Percentiles rank a stretch among this genome's conserved stretches.
Evolutionary conservation across 768 basidiomycete species (phyloP).

Genomic region (Tephrocybe sp.): DNA sequence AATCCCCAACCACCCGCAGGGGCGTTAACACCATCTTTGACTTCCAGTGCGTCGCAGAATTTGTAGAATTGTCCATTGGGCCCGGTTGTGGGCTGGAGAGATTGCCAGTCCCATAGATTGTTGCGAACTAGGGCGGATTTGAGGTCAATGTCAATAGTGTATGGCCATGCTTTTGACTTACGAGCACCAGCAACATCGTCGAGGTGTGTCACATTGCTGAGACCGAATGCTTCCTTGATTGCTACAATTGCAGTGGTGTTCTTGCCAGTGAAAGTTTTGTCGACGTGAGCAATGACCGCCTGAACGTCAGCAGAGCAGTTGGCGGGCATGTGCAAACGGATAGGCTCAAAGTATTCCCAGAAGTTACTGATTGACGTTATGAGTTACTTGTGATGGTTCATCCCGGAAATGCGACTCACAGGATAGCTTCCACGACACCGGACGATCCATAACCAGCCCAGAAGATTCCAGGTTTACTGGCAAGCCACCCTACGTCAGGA

Average conservation of each 20-base stretch:
- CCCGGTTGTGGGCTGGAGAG: conserved; percentile 50
- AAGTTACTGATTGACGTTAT: conserved; percentile 36
- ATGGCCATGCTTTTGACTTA: conserved; percentile 26
- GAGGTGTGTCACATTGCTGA: conserved; percentile 54
- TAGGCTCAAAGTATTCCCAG: conserved; percentile 75
- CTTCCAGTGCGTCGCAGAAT: conserved; percentile 71
- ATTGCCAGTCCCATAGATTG: conserved; percentile 71
- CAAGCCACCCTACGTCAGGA: not conserved
- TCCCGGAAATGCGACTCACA: conserved; percentile 27
- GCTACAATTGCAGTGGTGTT: conserved; percentile 46
- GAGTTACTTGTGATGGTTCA: not conserved
- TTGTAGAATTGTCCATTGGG: conserved; percentile 47
- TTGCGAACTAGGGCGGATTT: conserved; percentile 43
- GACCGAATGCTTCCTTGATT: conserved; percentile 60
- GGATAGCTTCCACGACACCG: conserved; percentile 63
- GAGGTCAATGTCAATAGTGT: not conserved
- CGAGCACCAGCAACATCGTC: conserved; percentile 68
- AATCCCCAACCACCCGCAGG: conserved; percentile 60
- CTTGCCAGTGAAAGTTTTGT: conserved; percentile 49
- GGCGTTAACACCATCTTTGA: conserved; percentile 54
- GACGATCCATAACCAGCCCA: conserved; percentile 68
- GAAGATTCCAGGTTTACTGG: conserved; percentile 62
- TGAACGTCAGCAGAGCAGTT: conserved; percentile 78
- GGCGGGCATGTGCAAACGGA: conserved; percentile 62
- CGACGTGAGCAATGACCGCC: conserved; percentile 61